Base-by-base conservation (phyloP, 768 basidiomycete species). In the Boletellus ananiceps region DNA sequence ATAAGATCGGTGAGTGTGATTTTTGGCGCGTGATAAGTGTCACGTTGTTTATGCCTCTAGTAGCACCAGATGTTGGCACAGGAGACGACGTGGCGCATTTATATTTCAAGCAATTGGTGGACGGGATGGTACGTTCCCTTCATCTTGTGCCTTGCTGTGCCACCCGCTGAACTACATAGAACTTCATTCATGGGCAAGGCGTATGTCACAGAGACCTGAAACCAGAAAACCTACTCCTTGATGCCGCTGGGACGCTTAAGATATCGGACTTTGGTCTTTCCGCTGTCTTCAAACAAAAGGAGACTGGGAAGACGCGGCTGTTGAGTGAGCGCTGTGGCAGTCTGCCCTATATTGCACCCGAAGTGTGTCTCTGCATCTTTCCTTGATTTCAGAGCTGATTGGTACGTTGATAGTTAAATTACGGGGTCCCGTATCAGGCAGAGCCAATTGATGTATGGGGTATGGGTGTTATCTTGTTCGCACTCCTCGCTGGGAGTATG, bases 391-490 rank as follows among this genome's bases (percentile, higher is more conserved):
- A 4, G 1, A 29, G 6, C 29, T 48, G 38, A 47, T 9, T 32
- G 8, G 14, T 35, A 32, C 16, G 8, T 18, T 35, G 7, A 3
- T 48, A 94, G 93, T 67, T 95, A 29, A 84, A 83, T 32, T 71
- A 71, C 4, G 73, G 81, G 4, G 71, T 65, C 9, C 78, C 88
- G 0, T 99, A 98, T 68, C 67, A 82, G 13, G 96, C 93, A 2
- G 92, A 96, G 50, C 93, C 96, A 0, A 80, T 98, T 19, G 96
- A 99, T 64, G 83, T 91, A 8, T 99, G 96, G 96, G 93, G 93
- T 0, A 80, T 90, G 36, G 96, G 96, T 1, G 88, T 98, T 23
- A 95, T 99, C 40, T 72, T 99, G 1, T 98, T 89, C 64, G 89
- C 95, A 0, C 72, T 99, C 40, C 74, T 98, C 0, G 84, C 79